Conservation (phyloP, 768 basidiomycete species). For the Leucosporidium yakuticum region DNA sequence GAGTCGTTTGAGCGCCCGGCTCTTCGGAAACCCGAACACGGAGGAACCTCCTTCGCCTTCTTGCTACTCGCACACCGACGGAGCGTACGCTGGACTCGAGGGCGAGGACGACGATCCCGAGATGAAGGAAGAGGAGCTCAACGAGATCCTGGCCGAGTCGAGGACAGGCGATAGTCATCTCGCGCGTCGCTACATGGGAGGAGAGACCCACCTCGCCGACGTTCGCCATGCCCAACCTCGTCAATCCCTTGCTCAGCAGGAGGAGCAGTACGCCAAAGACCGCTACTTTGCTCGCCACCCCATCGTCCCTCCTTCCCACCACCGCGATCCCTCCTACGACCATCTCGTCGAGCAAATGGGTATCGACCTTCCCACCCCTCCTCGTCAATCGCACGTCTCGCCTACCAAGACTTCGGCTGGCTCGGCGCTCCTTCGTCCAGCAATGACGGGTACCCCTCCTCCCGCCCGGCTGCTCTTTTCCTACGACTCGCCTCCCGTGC, state of each 20-base stretch:
- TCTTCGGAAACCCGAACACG: neutral
- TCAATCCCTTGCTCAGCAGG: neutral
- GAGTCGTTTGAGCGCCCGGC: conserved; percentile 16
- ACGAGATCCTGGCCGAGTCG: conserved; percentile 26
- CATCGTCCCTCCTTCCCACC: neutral
- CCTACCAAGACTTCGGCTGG: conserved; percentile 22
- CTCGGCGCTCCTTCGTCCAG: conserved; percentile 4
- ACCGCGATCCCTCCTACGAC: neutral
- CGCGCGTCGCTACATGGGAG: conserved; percentile 18
- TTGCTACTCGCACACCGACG: conserved; percentile 21
- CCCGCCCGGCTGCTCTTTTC: conserved; percentile 17
- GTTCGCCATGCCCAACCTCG: neutral
- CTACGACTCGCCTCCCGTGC: conserved; percentile 22
- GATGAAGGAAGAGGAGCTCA: conserved; percentile 18
- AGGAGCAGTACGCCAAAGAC: neutral
- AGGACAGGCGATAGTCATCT: conserved; percentile 14
- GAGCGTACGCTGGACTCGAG: conserved; percentile 6
- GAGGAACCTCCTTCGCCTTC: conserved; percentile 16
- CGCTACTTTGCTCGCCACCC: neutral
- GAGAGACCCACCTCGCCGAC: neutral
- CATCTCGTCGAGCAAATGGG: neutral
- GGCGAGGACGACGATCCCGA: conserved; percentile 12
- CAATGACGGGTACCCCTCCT: neutral
- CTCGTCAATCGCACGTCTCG: conserved; percentile 25
- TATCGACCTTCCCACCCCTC: conserved; percentile 27